Base-by-base conservation (phyloP, 371 early-diverging fungal species). In the Rhizopus sp. region DNA sequence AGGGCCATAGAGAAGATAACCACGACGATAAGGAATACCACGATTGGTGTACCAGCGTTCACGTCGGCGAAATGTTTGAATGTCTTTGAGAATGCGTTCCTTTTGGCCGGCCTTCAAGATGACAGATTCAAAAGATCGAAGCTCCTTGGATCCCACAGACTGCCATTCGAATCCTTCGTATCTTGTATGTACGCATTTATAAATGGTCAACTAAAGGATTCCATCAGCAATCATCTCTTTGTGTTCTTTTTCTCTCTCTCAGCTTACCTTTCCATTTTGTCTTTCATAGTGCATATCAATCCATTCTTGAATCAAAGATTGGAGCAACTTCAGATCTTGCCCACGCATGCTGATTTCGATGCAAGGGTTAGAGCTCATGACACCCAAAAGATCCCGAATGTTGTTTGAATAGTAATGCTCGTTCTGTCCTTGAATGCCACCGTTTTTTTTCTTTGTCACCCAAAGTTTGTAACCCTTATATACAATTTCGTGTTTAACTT, bases 11-110 rank as follows among this genome's bases (percentile, higher is more conserved):
- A 89, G 61, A 2, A 89, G 62, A 67, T 85, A 85, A 3, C 98
- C 99, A 38, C 98, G 84, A 10, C 97, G 85, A 65, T 95, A 96
- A 9, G 97, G 97, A 51, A 97, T 91, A 7, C 95, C 96, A 23
- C 94, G 84, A 44, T 89, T 88, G 4, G 85, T 66, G 58, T 95
- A 97, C 96, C 96, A 95, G 17, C 48, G 46, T 17, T 68, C 66
- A 35, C 69, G 68, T n/a, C 49, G 41, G 51, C 65, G 62, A 62
- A 78, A 78, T 0, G 58, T 55, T 15, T 62, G 55, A n/a, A 78
- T 67, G 45, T 78, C 78, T 23, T 57, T 58, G 13, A 72, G 38
- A 1, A 77, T 49, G n/a, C 33, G 50, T 49, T 77, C 74, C 39
- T 77, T 73, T 53, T 73, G 73, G 0, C 73, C 66, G 3, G 64